Evolutionary conservation across 2,329 filamentous ascomycete genomes (phyloP).

Genomic region (Capronia epimyces): DNA sequence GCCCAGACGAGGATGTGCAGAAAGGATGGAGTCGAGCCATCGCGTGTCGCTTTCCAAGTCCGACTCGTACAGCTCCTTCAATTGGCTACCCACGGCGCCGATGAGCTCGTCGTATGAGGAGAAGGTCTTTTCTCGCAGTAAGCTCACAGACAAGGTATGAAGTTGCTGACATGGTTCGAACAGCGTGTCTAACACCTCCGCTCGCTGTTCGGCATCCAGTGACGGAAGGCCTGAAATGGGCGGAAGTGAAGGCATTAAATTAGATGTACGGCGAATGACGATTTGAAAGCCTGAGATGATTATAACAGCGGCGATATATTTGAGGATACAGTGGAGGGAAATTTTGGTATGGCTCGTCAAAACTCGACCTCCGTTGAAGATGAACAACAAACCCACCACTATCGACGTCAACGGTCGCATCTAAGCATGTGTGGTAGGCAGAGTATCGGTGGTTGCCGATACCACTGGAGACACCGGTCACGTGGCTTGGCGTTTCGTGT

Average conservation of each 20-base stretch:
- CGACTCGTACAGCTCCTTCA: constrained; percentile 56
- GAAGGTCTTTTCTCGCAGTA: constrained; percentile 58
- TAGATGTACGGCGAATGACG: background rate
- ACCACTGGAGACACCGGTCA: background rate
- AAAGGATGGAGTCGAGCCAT: constrained; percentile 66
- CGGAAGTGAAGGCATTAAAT: constrained; percentile 46
- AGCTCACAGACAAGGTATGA: constrained; percentile 64
- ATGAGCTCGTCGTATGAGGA: constrained; percentile 65
- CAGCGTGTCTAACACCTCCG: constrained; percentile 24
- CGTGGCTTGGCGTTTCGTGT: constrained; percentile 11
- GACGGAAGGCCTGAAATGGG: constrained; percentile 18
- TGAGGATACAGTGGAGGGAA: background rate
- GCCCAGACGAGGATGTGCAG: constrained; percentile 77
- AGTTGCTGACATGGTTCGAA: constrained; percentile 68
- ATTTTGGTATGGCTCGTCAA: background rate
- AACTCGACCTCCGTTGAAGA: background rate
- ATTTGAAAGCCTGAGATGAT: too few species aligned
- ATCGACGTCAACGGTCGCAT: background rate
- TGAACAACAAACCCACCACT: background rate
- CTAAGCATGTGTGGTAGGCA: background rate
- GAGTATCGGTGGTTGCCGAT: constrained; percentile 6
- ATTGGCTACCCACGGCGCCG: constrained; percentile 56
- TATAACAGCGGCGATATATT: background rate
- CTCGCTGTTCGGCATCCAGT: constrained; percentile 19
- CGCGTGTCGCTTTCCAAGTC: constrained; percentile 47